Evolutionary conservation across 257 asterid species (phyloP).

Genomic region (Prunella vulgaris): DNA sequence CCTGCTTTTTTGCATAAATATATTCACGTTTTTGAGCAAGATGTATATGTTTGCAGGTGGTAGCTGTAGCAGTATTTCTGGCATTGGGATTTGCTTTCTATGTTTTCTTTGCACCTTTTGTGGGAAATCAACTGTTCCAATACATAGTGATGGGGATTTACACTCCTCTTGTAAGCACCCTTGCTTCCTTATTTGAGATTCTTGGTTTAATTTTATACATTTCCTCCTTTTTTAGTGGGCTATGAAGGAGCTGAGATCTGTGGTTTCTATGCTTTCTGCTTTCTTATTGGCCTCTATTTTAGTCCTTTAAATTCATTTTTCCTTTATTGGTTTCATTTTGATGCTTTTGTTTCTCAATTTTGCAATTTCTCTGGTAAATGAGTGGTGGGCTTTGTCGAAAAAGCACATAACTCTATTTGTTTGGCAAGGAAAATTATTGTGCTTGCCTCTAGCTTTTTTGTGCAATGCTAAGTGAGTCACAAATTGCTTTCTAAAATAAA

Average conservation of each 20-base stretch:
- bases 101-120: conserved; percentile 99
- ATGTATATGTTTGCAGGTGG: conserved; percentile 62
- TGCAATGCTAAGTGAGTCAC: conserved; percentile 30
- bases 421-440: conserved; percentile 23
- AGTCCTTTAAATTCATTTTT: conserved; percentile 16
- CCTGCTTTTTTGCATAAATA: conserved; percentile 2
- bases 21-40: conserved; percentile 10
- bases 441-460: conserved; percentile 31
- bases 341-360: conserved; percentile 11
- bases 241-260: conserved; percentile 46
- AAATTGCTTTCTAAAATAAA: conserved; percentile 21
- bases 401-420: conserved; percentile 21
- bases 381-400: conserved; percentile 7
- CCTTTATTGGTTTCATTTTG: conserved; percentile 9
- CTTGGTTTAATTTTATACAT: not conserved
- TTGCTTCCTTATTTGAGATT: conserved; percentile 18
- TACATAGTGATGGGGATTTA: conserved; percentile 82
- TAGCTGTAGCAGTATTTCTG: conserved; percentile 96
- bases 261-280: conserved; percentile 26
- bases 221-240: conserved; percentile 10
- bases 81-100: conserved; percentile 98
- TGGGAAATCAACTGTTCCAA: conserved; percentile 79
- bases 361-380: conserved; percentile 8
- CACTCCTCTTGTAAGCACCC: conserved; percentile 86
- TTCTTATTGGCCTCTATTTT: conserved; percentile 32